Conservation (phyloP, 805 yeast genomes). For the Hyphopichia homilentoma region DNA sequence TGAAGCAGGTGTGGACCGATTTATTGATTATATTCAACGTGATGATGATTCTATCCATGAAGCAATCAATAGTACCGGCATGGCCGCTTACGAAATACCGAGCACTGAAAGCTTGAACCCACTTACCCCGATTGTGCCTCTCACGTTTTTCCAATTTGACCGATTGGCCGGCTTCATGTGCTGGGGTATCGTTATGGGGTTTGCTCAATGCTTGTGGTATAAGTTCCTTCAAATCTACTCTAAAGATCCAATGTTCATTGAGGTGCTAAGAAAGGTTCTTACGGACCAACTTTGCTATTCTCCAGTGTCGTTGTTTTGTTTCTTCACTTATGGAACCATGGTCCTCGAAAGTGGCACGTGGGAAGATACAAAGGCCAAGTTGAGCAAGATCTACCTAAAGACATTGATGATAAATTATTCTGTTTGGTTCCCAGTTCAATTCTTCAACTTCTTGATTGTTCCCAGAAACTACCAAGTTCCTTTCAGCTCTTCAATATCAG, state of each 20-base stretch:
- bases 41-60: slow-evolving; percentile 19
- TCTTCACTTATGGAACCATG: slow-evolving; percentile 80
- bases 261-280: slow-evolving; percentile 79
- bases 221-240: slow-evolving; percentile 76
- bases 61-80: neutral
- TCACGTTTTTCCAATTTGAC: slow-evolving; percentile 55
- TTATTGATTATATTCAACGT: slow-evolving; percentile 31
- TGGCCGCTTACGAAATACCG: neutral
- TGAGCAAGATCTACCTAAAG: slow-evolving; percentile 60
- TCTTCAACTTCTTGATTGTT: slow-evolving; percentile 65
- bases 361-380: slow-evolving; percentile 59
- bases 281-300: slow-evolving; percentile 90
- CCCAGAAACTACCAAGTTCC: slow-evolving; percentile 83
- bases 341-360: slow-evolving; percentile 72
- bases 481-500: slow-evolving; percentile 80
- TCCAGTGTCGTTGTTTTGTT: slow-evolving; percentile 75
- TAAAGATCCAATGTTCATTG: slow-evolving; percentile 77
- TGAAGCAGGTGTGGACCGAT: slow-evolving; percentile 9
- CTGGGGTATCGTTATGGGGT: slow-evolving; percentile 86
- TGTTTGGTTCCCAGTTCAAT: slow-evolving; percentile 83
- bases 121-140: slow-evolving; percentile 12
- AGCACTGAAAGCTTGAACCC: neutral
- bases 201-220: slow-evolving; percentile 88
- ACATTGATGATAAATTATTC: slow-evolving; percentile 66
- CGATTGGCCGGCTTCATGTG: slow-evolving; percentile 74